Evolutionary conservation across 148 eudicot species (phyloP), one percentile per base, ranked within the genome.

Genomic region (Pouteria glomerata): DNA sequence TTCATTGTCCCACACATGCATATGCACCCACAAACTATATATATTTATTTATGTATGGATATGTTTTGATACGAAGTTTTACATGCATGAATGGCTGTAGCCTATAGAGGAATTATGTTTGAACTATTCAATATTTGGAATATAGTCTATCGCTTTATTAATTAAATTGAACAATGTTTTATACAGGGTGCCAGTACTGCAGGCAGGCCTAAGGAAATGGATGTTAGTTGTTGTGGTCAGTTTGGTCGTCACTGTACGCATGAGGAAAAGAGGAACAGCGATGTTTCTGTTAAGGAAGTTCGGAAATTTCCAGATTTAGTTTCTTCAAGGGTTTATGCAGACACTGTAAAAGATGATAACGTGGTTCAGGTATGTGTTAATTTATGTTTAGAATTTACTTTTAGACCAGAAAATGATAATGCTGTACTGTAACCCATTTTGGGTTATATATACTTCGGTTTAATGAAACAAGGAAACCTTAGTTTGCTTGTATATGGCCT

Each of bases 311-410:
- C 41, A 10, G 50, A 30, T 57, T 55, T 61, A 47, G 59, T 64
- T 58, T 57, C 83, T 65, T 51, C 65, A 31, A 76, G 65, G 73
- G 79, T 62, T 68, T 83, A 79, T 45, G 63, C 68, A 55, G 79
- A 72, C 69, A 37, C 77, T 31, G 23, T 53, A n/a, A 76, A 68
- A 63, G 79, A 86, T 75, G 73, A 80, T 61, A 72, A 70, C 65
- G 62, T 80, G 79, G 66, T 76, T 33, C 83, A 81, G 89, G 97
- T 91, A 80, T 77, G 70, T 52, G 23, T 51, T 57, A 14, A 52
- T 33, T 53, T 33, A 26, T 21, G 34, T 23, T 50, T 3, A 14
- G 1, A 24, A 13, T 44, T 51, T 61, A 45, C 41, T 33, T 60
- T 10, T 48, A 21, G 56, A 21, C 18, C n/a, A 24, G 34, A 19